Percentiles rank a stretch among this genome's conserved stretches.
Conservation (phyloP, 2,329 filamentous ascomycete genomes). For the Aspergillus proliferans region DNA sequence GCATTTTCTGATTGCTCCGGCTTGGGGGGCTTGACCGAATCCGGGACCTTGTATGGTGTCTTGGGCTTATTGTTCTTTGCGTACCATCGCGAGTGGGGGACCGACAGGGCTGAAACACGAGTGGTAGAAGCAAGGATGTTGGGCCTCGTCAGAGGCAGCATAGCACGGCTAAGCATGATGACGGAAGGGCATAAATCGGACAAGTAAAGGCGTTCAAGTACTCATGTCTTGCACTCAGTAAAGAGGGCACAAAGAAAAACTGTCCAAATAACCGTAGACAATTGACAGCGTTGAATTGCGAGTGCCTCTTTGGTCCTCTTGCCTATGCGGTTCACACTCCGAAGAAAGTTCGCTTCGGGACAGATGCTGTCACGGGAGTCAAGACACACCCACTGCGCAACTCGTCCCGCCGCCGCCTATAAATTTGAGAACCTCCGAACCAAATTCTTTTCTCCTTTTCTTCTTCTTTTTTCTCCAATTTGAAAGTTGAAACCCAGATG, state of each 20-base stretch:
- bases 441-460: constrained; percentile 13
- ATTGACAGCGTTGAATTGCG: constrained; percentile 5
- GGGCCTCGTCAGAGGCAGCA: constrained; percentile 40
- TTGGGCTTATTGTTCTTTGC: constrained; percentile 31
- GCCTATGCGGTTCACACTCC: constrained; percentile 1
- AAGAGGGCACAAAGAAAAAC: neutral
- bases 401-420: constrained; percentile 6
- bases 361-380: constrained; percentile 16
- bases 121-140: constrained; percentile 31
- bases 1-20: constrained; percentile 18
- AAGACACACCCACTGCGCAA: constrained; percentile 19
- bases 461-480: constrained; percentile 33
- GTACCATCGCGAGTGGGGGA: constrained; percentile 33
- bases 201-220: constrained; percentile 5
- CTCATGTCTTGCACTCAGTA: constrained; percentile 14
- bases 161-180: constrained; percentile 40
- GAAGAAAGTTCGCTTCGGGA: constrained; percentile 24
- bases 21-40: constrained; percentile 24
- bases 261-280: constrained; percentile 3
- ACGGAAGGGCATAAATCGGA: constrained; percentile 10
- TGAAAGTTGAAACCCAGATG: constrained; percentile 54
- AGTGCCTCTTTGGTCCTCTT: constrained; percentile 2
- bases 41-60: constrained; percentile 29
- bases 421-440: constrained; percentile 10
- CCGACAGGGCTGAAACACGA: constrained; percentile 27